A percentile compares a stretch with the other conserved stretches of the same genome.
These are phyloP conservation scores for Jackrogersella minutella DNA, from an alignment of 495 filamentous ascomycete species.

Conservation along the genomic window DNA sequence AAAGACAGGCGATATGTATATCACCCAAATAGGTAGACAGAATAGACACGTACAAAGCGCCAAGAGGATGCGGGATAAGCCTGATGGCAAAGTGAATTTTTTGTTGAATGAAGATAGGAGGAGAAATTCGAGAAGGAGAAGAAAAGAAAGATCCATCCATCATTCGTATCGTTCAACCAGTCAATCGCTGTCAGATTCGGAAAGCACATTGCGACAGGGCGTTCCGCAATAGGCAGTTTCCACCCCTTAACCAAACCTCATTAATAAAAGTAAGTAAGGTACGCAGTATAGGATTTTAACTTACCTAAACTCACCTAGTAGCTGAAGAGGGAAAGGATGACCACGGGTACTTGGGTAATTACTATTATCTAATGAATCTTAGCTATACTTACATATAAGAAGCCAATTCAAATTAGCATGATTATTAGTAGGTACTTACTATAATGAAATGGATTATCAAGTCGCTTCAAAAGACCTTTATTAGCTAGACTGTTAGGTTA, in stretches of 20 bases:
- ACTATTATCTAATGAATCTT: too few species aligned
- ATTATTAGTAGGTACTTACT: not conserved
- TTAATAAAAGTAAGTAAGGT: too few species aligned
- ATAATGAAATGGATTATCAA: not conserved
- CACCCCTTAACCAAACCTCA: slow-evolving; percentile 13
- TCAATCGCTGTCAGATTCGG: slow-evolving; percentile 7
- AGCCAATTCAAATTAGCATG: not conserved
- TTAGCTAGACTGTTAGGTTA: not conserved
- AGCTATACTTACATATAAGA: not conserved
- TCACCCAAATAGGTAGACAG: not conserved
- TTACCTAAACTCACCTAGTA: not conserved
- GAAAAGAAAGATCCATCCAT: not conserved
- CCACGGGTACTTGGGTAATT: not conserved
- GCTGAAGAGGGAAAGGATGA: not conserved
- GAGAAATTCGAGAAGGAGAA: slow-evolving; percentile 5
- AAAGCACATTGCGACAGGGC: slow-evolving; percentile 12
- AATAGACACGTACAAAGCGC: slow-evolving; percentile 30
- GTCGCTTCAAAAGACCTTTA: slow-evolving; percentile 11
- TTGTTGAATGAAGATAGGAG: slow-evolving; percentile 8
- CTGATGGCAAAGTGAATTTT: slow-evolving; percentile 10
- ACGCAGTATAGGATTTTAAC: not conserved
- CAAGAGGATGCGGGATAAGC: slow-evolving; percentile 3
- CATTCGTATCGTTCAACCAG: not conserved
- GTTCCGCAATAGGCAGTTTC: slow-evolving; percentile 29
- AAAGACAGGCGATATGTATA: slow-evolving; percentile 14